Conservation (phyloP, 192 early-diverging fungal genomes). For the Rhizophagus clarus region DNA sequence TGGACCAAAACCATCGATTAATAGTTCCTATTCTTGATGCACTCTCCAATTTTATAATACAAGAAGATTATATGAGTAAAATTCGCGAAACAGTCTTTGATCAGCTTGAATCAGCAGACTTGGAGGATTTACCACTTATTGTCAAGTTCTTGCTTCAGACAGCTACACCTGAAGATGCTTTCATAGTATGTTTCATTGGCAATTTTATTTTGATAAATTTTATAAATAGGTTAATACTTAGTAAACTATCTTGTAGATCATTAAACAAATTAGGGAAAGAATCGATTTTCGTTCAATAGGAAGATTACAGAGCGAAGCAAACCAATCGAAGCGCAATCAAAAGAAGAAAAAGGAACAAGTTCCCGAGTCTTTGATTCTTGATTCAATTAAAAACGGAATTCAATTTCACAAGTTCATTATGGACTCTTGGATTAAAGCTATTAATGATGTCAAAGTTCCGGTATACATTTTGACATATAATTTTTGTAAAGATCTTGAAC, state of each 20-base stretch:
- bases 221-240: not conserved
- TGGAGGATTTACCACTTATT: conserved; percentile 70
- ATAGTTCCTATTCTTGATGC: conserved; percentile 74
- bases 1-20: conserved; percentile 58
- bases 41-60: conserved; percentile 64
- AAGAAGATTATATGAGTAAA: conserved; percentile 51
- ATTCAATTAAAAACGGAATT: conserved; percentile 67
- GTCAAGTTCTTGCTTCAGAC: conserved; percentile 75
- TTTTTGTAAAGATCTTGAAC: not conserved
- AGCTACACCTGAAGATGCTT: conserved; percentile 50
- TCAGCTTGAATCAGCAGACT: conserved; percentile 66
- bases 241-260: conserved; percentile 33
- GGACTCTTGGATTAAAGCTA: conserved; percentile 68
- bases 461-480: conserved; percentile 38
- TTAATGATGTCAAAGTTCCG: conserved; percentile 48
- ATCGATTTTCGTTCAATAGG: conserved; percentile 68
- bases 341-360: conserved; percentile 31
- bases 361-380: conserved; percentile 57
- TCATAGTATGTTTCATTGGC: conserved; percentile 30
- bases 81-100: conserved; percentile 60
- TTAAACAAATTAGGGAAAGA: conserved; percentile 55
- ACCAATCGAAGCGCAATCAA: conserved; percentile 17
- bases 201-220: not conserved
- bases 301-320: conserved; percentile 40
- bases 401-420: conserved; percentile 68